Percentiles rank a stretch among this genome's conserved stretches.
Evolutionary conservation across 441 rosid genomes (phyloP).

Genomic region (Rhodomyrtus psidioides): DNA sequence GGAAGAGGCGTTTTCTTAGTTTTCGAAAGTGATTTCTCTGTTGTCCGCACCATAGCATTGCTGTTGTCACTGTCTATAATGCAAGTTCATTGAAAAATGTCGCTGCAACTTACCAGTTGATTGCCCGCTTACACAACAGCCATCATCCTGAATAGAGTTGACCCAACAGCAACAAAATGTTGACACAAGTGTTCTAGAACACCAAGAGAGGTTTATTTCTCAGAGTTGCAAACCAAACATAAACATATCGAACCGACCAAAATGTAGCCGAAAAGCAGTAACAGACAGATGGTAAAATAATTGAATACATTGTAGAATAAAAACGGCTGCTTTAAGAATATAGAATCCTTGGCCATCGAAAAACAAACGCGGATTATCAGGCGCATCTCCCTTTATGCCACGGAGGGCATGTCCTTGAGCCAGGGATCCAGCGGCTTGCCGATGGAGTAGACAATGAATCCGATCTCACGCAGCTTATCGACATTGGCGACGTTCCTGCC

Average conservation of each 20-base stretch:
- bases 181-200: no score
- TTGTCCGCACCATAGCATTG: background rate
- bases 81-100: background rate
- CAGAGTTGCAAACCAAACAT: background rate
- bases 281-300: background rate
- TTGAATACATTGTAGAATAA: background rate
- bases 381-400: slow-evolving; percentile 15
- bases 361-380: no score
- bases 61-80: background rate
- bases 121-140: background rate
- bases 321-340: slow-evolving; percentile 1
- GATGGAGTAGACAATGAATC: no score
- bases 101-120: background rate
- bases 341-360: background rate
- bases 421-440: no score
- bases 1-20: no score
- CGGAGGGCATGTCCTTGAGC: no score
- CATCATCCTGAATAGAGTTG: background rate
- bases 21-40: no score
- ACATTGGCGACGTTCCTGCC: no score
- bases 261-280: slow-evolving; percentile 1
- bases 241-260: background rate
- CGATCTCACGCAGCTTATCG: no score
- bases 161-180: background rate
- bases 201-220: no score